These are phyloP conservation scores for Albizia julibrissin DNA, from an alignment of 306 rosid species.

Conservation along the genomic window DNA sequence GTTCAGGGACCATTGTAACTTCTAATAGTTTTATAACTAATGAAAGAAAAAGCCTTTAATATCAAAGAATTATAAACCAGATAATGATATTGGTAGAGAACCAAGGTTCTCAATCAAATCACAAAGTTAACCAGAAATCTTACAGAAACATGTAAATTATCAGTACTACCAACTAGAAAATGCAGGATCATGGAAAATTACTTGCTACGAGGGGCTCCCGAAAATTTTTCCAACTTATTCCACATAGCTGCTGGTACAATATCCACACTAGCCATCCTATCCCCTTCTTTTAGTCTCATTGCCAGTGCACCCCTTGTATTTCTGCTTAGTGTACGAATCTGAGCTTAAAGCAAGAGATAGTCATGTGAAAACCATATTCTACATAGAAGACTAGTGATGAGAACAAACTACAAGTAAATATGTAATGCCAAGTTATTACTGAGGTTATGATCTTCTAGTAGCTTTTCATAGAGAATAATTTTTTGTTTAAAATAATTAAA, in stretches of 20 bases:
- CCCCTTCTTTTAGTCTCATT: slow-evolving; percentile 82
- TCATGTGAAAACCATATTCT: slow-evolving; percentile 18
- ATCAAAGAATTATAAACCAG: not conserved
- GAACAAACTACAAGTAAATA: slow-evolving; percentile 4
- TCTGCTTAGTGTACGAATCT: slow-evolving; percentile 87
- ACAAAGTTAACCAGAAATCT: slow-evolving; percentile 6
- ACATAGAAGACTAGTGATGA: slow-evolving; percentile 5
- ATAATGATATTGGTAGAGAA: not conserved
- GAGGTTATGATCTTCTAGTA: not conserved
- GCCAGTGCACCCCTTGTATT: slow-evolving; percentile 88
- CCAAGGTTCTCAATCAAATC: slow-evolving; percentile 16
- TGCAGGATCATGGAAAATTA: slow-evolving; percentile 37
- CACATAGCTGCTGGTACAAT: slow-evolving; percentile 80
- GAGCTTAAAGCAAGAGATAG: slow-evolving; percentile 36
- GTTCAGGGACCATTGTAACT: slow-evolving; percentile 23
- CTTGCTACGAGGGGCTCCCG: slow-evolving; percentile 52
- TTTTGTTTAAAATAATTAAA: not conserved
- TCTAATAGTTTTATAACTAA: slow-evolving; percentile 6
- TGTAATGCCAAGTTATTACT: not conserved
- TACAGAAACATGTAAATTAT: not conserved
- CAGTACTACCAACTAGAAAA: slow-evolving; percentile 21
- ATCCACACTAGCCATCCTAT: slow-evolving; percentile 93
- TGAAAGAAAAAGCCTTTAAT: slow-evolving; percentile 1
- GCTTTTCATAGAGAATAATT: not conserved
- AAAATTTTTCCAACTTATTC: slow-evolving; percentile 54